These are phyloP conservation scores for Lactifluus echinatus DNA, from an alignment of 768 basidiomycete species.

Conservation along the genomic window DNA sequence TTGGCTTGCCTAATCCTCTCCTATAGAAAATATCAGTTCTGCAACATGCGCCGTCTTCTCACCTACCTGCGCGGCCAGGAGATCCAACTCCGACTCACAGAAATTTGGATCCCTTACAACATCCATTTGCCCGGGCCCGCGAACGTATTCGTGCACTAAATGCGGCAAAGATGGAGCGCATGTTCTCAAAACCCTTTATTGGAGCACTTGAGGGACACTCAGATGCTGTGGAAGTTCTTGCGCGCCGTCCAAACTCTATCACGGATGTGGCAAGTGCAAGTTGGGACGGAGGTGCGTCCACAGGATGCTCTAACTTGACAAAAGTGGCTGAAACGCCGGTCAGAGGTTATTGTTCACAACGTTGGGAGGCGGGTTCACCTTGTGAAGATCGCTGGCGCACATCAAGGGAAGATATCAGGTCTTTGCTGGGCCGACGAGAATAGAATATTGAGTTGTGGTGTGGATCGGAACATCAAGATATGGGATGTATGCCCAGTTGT, in stretches of 20 bases:
- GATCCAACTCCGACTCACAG: conserved; percentile 84
- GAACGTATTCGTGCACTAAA: conserved; percentile 92
- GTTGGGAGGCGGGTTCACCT: conserved; percentile 49
- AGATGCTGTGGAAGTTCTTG: conserved; percentile 11
- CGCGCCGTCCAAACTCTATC: conserved; percentile 9
- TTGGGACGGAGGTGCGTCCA: conserved; percentile 83
- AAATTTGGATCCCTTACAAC: conserved; percentile 91
- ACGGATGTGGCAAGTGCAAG: conserved; percentile 42
- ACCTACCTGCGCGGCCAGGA: conserved; percentile 66
- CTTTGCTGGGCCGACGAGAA: conserved; percentile 62
- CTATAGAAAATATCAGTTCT: conserved; percentile 77
- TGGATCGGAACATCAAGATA: conserved; percentile 74
- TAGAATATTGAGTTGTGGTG: conserved; percentile 68
- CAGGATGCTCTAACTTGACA: background rate
- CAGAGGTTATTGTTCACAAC: conserved; percentile 84
- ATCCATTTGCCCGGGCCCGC: conserved; percentile 87
- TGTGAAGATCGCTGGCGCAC: conserved; percentile 56
- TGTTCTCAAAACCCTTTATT: conserved; percentile 97
- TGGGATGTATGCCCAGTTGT: conserved; percentile 46
- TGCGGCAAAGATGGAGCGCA: conserved; percentile 92
- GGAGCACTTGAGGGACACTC: conserved; percentile 85
- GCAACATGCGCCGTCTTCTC: conserved; percentile 69
- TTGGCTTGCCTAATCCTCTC: background rate
- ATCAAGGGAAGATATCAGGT: conserved; percentile 81
- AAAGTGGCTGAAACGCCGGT: background rate